Conservation (phyloP, 768 basidiomycete species). For the Amanita thiersii region DNA sequence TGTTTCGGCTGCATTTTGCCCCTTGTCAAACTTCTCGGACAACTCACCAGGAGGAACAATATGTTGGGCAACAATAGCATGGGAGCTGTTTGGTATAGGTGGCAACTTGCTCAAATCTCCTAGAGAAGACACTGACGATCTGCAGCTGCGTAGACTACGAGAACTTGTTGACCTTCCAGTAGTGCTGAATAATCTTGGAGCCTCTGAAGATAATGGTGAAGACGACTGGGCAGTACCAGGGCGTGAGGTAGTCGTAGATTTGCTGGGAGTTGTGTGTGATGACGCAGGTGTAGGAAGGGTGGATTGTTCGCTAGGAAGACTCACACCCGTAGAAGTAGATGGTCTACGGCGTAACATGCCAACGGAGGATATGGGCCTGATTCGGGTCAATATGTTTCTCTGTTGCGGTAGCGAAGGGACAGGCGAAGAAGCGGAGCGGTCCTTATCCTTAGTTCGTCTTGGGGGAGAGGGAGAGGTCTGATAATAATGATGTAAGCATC, state of each 20-base stretch:
- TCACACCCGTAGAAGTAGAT: background rate
- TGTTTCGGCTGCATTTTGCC: background rate
- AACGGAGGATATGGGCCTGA: background rate
- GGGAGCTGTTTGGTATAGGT: conserved; percentile 6
- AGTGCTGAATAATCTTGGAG: conserved; percentile 4
- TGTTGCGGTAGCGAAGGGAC: background rate
- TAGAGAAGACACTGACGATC: conserved; percentile 3
- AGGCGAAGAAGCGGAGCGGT: conserved; percentile 4
- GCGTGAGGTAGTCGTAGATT: conserved; percentile 10
- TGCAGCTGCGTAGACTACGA: conserved; percentile 7
- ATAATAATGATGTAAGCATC: background rate
- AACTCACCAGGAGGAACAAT: conserved; percentile 53
- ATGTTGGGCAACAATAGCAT: conserved; percentile 26
- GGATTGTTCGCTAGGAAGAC: background rate
- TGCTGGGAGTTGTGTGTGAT: background rate
- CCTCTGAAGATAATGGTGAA: too few relatives aligned
- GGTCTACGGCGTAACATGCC: background rate
- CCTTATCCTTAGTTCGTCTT: background rate
- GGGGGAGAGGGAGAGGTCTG: background rate
- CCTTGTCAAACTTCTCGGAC: conserved; percentile 21
- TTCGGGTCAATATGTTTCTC: background rate
- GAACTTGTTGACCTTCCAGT: conserved; percentile 1
- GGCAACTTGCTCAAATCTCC: conserved; percentile 1
- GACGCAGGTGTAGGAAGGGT: background rate
- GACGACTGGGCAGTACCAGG: conserved; percentile 12